Evolutionary conservation across 257 asterid genomes (phyloP).

Genomic region (Solanum etuberosum): DNA sequence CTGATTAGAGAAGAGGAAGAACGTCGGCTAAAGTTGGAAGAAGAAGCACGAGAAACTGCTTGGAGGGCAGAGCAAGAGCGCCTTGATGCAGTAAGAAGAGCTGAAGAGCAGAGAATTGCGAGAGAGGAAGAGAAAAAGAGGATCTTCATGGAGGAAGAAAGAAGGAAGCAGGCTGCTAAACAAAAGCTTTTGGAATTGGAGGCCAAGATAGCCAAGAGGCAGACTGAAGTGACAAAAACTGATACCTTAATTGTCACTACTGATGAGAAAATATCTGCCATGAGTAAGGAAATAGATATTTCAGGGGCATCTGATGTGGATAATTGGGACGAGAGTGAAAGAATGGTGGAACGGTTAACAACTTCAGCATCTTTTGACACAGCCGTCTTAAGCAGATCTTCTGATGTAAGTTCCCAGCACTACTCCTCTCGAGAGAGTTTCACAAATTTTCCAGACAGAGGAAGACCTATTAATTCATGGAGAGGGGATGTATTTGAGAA

Average conservation of each 20-base stretch:
- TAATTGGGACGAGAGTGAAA: conserved; percentile 84
- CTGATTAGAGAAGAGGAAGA: conserved; percentile 84
- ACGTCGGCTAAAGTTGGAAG: conserved; percentile 48
- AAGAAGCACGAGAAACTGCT: conserved; percentile 87
- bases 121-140: conserved; percentile 83
- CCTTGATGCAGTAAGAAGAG: conserved; percentile 58
- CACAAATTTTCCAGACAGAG: conserved; percentile 40
- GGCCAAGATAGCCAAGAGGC: conserved; percentile 81
- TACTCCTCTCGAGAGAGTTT: conserved; percentile 48
- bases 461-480: conserved; percentile 55
- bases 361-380: conserved; percentile 42
- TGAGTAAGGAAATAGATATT: conserved; percentile 32
- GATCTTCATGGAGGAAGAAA: conserved; percentile 71
- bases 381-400: conserved; percentile 32
- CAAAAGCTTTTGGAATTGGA: conserved; percentile 86
- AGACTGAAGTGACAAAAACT: conserved; percentile 30
- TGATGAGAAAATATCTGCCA: conserved; percentile 38
- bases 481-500: conserved; percentile 54
- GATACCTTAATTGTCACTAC: conserved; percentile 23
- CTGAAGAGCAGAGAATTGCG: conserved; percentile 70
- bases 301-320: conserved; percentile 40
- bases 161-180: conserved; percentile 89
- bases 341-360: conserved; percentile 56
- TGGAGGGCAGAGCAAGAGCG: conserved; percentile 91
- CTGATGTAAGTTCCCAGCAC: conserved; percentile 46